Conservation (phyloP, 176 grass and related monocot species). For the Aegilops speltoides region DNA sequence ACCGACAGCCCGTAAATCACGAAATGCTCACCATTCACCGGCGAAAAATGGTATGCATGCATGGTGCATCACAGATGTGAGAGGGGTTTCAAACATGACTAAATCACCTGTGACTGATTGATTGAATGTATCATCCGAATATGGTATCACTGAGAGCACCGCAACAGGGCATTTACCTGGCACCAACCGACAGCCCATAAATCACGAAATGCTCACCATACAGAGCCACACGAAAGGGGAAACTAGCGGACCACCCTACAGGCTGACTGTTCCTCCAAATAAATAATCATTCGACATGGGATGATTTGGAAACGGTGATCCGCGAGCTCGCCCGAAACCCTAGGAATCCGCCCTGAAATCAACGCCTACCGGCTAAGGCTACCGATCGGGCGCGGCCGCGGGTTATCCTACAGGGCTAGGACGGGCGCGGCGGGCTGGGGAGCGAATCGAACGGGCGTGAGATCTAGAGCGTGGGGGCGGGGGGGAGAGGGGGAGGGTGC, state of each 20-base stretch:
- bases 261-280: neutral
- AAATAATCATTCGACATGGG: neutral
- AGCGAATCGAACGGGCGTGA: neutral
- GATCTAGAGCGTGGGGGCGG: slow-evolving; percentile 31
- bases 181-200: neutral
- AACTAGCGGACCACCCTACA: neutral
- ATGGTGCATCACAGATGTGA: neutral
- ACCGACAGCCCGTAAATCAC: neutral
- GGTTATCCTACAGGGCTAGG: neutral
- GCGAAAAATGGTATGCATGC: neutral
- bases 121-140: neutral
- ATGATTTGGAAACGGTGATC: neutral
- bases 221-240: neutral
- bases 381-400: neutral
- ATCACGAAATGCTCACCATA: neutral
- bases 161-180: neutral
- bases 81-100: neutral
- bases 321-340: slow-evolving; percentile 10
- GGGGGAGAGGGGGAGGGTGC: neutral
- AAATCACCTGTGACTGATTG: neutral
- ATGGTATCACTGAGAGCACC: neutral
- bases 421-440: neutral
- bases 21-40: neutral
- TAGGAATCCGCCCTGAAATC: neutral
- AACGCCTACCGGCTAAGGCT: no score